Percentiles rank a stretch among this genome's conserved stretches.
These are phyloP conservation scores for Microcyclospora tardicrescens DNA, from an alignment of 2,329 filamentous ascomycete genomes.

Conservation along the genomic window DNA sequence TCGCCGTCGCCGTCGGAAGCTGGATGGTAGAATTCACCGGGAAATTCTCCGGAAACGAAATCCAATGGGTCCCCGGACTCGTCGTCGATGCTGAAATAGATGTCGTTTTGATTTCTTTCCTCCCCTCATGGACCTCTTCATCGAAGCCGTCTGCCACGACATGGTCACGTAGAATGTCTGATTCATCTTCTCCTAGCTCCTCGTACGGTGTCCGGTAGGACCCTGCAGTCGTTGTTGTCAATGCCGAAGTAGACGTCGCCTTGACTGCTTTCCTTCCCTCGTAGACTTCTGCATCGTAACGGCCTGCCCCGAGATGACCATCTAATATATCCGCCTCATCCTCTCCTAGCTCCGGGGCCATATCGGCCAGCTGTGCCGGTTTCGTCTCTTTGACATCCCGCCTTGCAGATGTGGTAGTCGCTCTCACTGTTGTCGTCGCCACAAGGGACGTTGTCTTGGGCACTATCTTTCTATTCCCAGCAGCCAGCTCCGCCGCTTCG, in stretches of 20 bases:
- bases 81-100: background rate
- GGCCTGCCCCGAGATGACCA: too few relatives aligned
- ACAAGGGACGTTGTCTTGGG: background rate
- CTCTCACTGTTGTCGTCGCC: background rate
- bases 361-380: too few relatives aligned
- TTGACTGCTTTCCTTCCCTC: too few relatives aligned
- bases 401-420: background rate
- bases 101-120: conserved; percentile 1
- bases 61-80: conserved; percentile 46
- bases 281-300: too few relatives aligned
- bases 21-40: conserved; percentile 64
- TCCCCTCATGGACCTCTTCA: background rate
- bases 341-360: too few relatives aligned
- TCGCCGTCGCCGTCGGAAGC: conserved; percentile 59
- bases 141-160: background rate
- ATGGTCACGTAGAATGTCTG: background rate
- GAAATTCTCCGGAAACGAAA: conserved; percentile 52
- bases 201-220: background rate
- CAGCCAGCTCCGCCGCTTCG: background rate
- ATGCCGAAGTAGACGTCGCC: too few relatives aligned
- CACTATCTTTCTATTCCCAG: background rate
- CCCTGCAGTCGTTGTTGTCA: background rate
- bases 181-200: background rate
- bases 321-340: too few relatives aligned
- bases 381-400: too few relatives aligned